Conservation (phyloP, 352 stramenopile genomes). For the Phytophthora gonapodyides region DNA sequence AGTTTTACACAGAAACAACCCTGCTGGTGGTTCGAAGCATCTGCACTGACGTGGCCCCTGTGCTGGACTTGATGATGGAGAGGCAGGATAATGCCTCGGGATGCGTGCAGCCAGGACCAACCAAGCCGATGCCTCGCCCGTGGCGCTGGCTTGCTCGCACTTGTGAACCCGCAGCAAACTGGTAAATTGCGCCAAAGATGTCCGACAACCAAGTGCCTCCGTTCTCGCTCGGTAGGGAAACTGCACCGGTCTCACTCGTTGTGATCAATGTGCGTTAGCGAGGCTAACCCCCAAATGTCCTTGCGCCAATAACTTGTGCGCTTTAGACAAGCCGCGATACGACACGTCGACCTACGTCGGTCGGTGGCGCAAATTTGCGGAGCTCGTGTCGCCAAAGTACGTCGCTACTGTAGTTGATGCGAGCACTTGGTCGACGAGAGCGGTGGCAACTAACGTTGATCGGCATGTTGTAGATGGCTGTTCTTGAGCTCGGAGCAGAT, state of each 20-base stretch:
- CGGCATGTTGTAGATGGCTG: constrained; percentile 52
- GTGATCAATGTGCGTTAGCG: not conserved
- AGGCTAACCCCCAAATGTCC: not conserved
- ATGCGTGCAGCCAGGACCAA: constrained; percentile 21
- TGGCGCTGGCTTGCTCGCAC: constrained; percentile 15
- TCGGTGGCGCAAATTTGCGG: constrained; percentile 83
- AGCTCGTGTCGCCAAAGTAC: constrained; percentile 79
- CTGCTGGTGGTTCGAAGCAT: constrained; percentile 31
- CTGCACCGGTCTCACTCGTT: not conserved
- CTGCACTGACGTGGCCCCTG: constrained; percentile 26
- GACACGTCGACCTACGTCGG: constrained; percentile 89
- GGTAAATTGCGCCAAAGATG: constrained; percentile 18
- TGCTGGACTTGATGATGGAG: constrained; percentile 12
- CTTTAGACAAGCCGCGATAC: constrained; percentile 69
- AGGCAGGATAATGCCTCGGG: constrained; percentile 21
- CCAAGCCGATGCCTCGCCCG: constrained; percentile 7
- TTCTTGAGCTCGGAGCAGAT: constrained; percentile 73
- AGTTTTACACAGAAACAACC: not conserved
- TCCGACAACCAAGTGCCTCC: constrained; percentile 38
- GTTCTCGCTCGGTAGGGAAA: constrained; percentile 38
- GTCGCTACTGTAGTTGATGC: constrained; percentile 13
- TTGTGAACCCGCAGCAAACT: constrained; percentile 22
- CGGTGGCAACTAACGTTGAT: constrained; percentile 8
- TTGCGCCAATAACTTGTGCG: not conserved
- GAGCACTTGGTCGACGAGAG: not conserved